phyloP scores from a whole-genome alignment of 2,329 filamentous ascomycete species.

The Calonectria pteridis region DNA sequence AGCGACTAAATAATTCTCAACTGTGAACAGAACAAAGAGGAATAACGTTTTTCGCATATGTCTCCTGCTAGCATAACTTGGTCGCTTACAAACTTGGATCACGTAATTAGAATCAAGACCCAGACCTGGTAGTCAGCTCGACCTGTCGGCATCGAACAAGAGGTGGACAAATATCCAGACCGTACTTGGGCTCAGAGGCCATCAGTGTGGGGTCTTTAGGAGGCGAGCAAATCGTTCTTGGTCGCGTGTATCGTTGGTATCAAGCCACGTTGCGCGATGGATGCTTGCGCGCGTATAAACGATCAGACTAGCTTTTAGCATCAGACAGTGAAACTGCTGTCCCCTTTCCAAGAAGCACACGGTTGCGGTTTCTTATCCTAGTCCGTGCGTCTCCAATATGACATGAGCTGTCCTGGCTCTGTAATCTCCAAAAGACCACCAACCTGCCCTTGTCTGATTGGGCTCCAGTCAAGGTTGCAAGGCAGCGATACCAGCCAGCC shows the following conservation, averaged over 20 bases:
- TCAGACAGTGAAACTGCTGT: neutral
- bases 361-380: constrained; percentile 2
- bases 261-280: constrained; percentile 3
- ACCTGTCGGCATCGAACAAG: neutral
- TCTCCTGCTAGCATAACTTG: neutral
- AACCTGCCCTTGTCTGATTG: neutral
- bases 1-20: neutral
- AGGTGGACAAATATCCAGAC: neutral
- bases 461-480: neutral
- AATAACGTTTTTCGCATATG: neutral
- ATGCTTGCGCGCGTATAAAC: neutral
- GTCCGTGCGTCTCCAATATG: neutral
- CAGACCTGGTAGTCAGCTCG: neutral
- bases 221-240: neutral
- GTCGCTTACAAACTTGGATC: neutral
- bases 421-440: constrained; percentile 1
- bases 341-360: neutral
- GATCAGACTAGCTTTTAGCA: neutral
- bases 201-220: neutral
- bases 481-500: neutral
- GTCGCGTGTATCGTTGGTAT: neutral
- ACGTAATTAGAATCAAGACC: neutral
- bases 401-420: constrained; percentile 2
- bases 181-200: neutral
- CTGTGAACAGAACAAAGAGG: neutral